A percentile compares a stretch with the other conserved stretches of the same genome.
Evolutionary conservation across 2,329 filamentous ascomycete species (phyloP).

Genomic region (Colletotrichum nymphaeae): DNA sequence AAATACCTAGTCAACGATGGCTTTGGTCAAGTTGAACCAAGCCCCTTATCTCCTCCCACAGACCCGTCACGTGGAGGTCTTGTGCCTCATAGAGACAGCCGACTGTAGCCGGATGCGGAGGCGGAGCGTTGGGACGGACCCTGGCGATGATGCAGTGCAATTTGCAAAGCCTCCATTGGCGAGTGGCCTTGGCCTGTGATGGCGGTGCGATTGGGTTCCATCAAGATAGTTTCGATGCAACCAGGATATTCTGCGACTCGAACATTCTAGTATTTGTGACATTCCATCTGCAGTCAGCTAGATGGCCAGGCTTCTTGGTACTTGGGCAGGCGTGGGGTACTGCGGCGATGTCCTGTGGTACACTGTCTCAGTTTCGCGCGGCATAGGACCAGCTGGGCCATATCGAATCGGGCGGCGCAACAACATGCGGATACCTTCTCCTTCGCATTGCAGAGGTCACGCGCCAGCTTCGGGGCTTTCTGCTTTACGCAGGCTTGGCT

Average conservation of each 20-base stretch:
- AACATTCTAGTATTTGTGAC: background rate
- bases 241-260: background rate
- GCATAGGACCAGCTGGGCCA: background rate
- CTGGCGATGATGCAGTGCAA: background rate
- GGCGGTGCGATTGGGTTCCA: background rate
- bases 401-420: background rate
- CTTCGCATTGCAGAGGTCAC: background rate
- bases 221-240: background rate
- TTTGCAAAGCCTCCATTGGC: constrained; percentile 2
- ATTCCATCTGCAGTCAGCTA: background rate
- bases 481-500: background rate
- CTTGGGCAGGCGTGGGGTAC: background rate
- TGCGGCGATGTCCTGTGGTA: background rate
- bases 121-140: constrained; percentile 15
- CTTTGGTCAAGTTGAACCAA: background rate
- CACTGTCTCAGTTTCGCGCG: background rate
- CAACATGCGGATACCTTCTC: background rate
- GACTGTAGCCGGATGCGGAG: constrained; percentile 16
- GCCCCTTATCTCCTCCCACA: background rate
- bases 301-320: background rate
- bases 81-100: constrained; percentile 1
- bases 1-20: constrained; percentile 1
- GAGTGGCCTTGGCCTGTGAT: background rate
- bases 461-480: background rate
- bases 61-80: constrained; percentile 12